Evolutionary conservation across 2,329 filamentous ascomycete genomes (phyloP), one percentile per base, ranked within the genome.

Genomic region (Aureobasidium leucospermi): DNA sequence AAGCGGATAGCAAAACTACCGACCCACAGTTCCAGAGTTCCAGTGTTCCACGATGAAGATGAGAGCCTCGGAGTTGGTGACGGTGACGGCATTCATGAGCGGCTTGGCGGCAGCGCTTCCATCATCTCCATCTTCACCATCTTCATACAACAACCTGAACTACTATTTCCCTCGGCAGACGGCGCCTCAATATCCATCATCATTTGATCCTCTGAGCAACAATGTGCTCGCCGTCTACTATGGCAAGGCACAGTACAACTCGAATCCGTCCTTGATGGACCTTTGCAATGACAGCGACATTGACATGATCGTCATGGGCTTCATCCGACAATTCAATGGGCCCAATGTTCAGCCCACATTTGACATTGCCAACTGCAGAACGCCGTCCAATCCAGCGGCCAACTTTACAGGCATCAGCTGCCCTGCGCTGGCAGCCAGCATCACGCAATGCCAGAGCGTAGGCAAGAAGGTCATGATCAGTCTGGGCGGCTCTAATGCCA

Each of bases 401-500:
- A 59, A 51, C 15, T 34, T 5, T 6, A 53, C 47, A 1, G 46
- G 41, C 38, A 32, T 59, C 36, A 28, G n/a, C 13, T 59, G 58
- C 9, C 58, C 58, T 1, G 31, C n/a, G 3, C 34, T 59, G 48
- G 58, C 58, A 8, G 48, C 47, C 13, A 59, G 75, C n/a, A 79
- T 80, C 58, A 67, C 68, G 5, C 71, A 68, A 8, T 80, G 78
- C 67, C 75, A 78, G 65, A 60, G 61, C 1, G 67, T 68, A 31
- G 75, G 77, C 39, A 71, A 78, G 60, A 79, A 77, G 65, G 69
- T 80, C 28, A 72, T 79, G 58, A 63, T 80, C 7, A 75, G 77
- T 7, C 66, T 80, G 0, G 78, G 78, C 16, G 78, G 78, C 34
- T 75, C 71, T 0, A 64, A 65, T 31, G 70, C 73, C 16, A 66